A percentile compares a stretch with the other conserved stretches of the same genome.
Conservation (phyloP, 2,329 filamentous ascomycete species). For the Colletotrichum cordylinicola region DNA sequence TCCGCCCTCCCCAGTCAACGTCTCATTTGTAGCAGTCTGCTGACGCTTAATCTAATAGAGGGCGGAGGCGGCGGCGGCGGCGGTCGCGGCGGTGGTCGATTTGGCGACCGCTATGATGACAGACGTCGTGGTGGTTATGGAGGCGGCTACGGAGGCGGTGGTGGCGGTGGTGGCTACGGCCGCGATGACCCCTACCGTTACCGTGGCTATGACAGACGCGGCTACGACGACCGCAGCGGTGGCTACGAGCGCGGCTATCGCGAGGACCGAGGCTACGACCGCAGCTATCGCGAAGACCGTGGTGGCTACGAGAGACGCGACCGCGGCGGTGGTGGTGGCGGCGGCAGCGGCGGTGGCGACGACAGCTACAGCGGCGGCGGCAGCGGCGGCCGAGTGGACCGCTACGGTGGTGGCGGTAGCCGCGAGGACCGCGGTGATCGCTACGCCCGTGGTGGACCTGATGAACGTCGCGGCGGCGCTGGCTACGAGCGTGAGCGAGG, state of each 20-base stretch:
- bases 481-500: slow-evolving; percentile 58
- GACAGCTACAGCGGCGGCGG: slow-evolving; percentile 34
- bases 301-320: slow-evolving; percentile 63
- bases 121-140: slow-evolving; percentile 68
- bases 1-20: slow-evolving; percentile 27
- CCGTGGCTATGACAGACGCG: slow-evolving; percentile 53
- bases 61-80: slow-evolving; percentile 55
- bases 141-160: slow-evolving; percentile 38
- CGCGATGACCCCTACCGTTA: slow-evolving; percentile 66
- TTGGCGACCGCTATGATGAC: slow-evolving; percentile 67
- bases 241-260: slow-evolving; percentile 58
- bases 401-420: slow-evolving; percentile 41
- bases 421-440: slow-evolving; percentile 48
- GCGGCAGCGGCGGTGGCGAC: slow-evolving; percentile 38
- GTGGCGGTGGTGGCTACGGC: slow-evolving; percentile 46
- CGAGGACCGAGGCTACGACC: slow-evolving; percentile 51
- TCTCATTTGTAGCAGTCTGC: background rate
- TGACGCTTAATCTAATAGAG: slow-evolving; percentile 24
- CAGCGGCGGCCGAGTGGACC: slow-evolving; percentile 46
- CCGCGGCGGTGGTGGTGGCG: slow-evolving; percentile 48
- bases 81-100: slow-evolving; percentile 51
- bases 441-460: slow-evolving; percentile 45
- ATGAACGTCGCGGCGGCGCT: slow-evolving; percentile 39
- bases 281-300: slow-evolving; percentile 54
- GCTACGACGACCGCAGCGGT: slow-evolving; percentile 33